Evolutionary conservation across 192 early-diverging fungal genomes (phyloP).

Genomic region (Backusella luteola): DNA sequence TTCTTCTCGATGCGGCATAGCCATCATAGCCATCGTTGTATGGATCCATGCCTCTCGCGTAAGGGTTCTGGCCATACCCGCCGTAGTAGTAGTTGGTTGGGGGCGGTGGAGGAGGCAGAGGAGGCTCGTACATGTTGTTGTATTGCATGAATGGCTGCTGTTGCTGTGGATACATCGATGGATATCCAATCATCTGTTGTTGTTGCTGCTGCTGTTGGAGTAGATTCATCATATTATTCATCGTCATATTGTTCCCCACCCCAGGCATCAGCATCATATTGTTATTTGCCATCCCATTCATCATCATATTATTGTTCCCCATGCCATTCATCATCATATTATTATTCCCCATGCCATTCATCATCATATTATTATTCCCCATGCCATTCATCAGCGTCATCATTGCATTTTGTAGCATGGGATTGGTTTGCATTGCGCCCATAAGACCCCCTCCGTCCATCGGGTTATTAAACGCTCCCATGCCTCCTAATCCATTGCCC

Average conservation of each 20-base stretch:
- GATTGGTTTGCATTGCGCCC: background rate
- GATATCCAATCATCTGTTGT: background rate
- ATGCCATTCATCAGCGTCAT: background rate
- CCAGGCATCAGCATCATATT: background rate
- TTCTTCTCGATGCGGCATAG: background rate
- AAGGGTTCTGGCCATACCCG: background rate
- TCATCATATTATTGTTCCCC: background rate
- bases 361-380: background rate
- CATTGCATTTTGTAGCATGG: background rate
- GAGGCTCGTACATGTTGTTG: background rate
- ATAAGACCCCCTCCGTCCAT: background rate
- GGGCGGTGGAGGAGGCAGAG: background rate
- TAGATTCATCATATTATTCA: background rate
- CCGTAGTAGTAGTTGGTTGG: background rate
- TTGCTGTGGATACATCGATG: background rate
- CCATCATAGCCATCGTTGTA: background rate
- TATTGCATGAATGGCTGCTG: background rate
- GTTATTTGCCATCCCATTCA: background rate
- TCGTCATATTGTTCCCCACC: background rate
- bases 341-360: background rate
- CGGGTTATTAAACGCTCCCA: background rate
- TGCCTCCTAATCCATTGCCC: background rate
- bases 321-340: background rate
- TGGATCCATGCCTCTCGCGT: background rate
- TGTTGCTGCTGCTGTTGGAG: background rate